phyloP scores from a whole-genome alignment of 2,329 filamentous ascomycete genomes.

The Epichloe sibirici region DNA sequence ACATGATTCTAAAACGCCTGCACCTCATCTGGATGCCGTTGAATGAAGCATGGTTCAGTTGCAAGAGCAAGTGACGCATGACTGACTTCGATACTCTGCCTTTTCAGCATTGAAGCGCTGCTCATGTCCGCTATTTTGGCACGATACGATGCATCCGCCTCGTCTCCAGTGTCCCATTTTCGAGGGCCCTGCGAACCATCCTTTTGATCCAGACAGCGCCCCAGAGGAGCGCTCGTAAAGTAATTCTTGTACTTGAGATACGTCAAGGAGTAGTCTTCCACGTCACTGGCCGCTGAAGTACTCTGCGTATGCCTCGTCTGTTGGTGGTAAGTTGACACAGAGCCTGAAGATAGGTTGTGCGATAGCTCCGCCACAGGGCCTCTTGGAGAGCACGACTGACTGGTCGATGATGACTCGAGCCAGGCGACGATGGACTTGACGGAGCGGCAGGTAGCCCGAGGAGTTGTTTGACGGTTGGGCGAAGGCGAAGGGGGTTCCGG shows the following conservation, averaged over 20 bases:
- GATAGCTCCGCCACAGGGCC: not conserved
- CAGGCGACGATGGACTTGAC: conserved; percentile 21
- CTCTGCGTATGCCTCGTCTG: not conserved
- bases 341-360: conserved; percentile 3
- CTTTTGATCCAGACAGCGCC: conserved; percentile 17
- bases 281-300: conserved; percentile 6
- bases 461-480: not conserved
- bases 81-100: not conserved
- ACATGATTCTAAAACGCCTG: conserved; percentile 20
- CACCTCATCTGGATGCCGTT: conserved; percentile 14
- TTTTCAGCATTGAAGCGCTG: too few species aligned
- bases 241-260: conserved; percentile 21
- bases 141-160: not conserved
- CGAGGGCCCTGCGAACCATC: too few species aligned
- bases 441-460: conserved; percentile 10
- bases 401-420: conserved; percentile 15
- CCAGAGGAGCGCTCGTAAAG: conserved; percentile 18
- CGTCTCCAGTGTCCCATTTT: not conserved
- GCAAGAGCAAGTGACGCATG: too few species aligned
- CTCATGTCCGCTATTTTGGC: not conserved
- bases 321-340: not conserved
- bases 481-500: not conserved
- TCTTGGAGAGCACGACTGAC: conserved; percentile 1
- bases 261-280: conserved; percentile 21
- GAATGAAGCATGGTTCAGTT: not conserved